Evolutionary conservation across 139 green algal species (phyloP).

Genomic region (Chlorella sp.): DNA sequence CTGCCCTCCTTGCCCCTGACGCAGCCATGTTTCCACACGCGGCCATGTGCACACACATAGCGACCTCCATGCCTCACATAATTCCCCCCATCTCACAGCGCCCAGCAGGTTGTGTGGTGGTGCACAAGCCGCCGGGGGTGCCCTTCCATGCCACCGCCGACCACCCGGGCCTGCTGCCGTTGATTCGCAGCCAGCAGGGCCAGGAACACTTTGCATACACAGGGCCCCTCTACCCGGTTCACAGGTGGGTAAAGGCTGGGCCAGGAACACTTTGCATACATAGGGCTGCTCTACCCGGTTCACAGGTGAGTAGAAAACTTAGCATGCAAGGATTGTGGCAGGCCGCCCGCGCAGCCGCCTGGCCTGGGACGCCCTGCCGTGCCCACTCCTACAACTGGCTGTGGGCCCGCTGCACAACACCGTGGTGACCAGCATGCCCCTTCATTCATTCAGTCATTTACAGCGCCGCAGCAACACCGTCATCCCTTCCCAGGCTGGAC

Average conservation of each 20-base stretch:
- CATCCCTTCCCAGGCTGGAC: conserved; percentile 42
- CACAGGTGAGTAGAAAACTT: conserved; percentile 13
- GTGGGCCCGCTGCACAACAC: neutral
- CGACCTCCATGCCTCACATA: neutral
- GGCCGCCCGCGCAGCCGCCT: too few species aligned
- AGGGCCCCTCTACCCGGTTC: conserved; percentile 30
- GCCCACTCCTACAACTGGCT: neutral
- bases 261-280: neutral
- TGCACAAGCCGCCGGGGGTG: conserved; percentile 35
- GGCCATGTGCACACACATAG: too few species aligned
- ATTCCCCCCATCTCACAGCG: neutral
- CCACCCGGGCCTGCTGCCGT: conserved; percentile 7
- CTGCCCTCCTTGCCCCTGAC: too few species aligned
- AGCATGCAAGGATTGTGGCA: too few species aligned
- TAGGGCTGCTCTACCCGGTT: conserved; percentile 23
- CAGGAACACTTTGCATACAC: neutral
- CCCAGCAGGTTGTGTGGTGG: conserved; percentile 17
- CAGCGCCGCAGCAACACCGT: too few species aligned
- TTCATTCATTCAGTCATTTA: too few species aligned
- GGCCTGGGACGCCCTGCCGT: neutral
- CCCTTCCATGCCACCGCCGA: conserved; percentile 30
- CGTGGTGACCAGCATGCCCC: too few species aligned
- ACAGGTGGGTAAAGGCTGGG: conserved; percentile 20
- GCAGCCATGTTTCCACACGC: too few species aligned
- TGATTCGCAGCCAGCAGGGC: conserved; percentile 21